Evolutionary conservation across 352 stramenopile species (phyloP).

Genomic region (Phytophthora pistaciae): DNA sequence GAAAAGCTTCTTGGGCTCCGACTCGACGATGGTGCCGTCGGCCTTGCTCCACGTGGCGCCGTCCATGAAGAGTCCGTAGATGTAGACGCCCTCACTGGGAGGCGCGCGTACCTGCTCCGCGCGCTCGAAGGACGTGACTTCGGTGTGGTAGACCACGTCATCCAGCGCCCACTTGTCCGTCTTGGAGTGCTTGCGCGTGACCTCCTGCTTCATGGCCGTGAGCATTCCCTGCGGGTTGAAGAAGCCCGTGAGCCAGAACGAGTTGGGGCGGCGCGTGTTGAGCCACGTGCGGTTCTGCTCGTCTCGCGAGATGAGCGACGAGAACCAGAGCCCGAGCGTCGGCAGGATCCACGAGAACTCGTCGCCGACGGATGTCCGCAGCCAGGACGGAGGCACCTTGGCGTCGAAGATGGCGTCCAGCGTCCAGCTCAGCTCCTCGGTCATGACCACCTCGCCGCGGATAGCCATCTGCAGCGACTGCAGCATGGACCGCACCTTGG

Average conservation of each 20-base stretch:
- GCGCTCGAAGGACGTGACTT: slow-evolving; percentile 96
- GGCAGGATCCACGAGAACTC: slow-evolving; percentile 98
- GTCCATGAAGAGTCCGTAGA: slow-evolving; percentile 98
- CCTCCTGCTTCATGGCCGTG: slow-evolving; percentile 99
- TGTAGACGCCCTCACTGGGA: slow-evolving; percentile 96
- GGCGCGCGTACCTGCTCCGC: slow-evolving; percentile 90
- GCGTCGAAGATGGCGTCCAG: slow-evolving; percentile 97
- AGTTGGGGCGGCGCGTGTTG: slow-evolving; percentile 94
- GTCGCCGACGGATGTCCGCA: slow-evolving; percentile 96
- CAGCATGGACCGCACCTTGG: slow-evolving; percentile 96
- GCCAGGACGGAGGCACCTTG: slow-evolving; percentile 95
- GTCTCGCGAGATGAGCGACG: slow-evolving; percentile 95
- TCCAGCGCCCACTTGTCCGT: slow-evolving; percentile 98
- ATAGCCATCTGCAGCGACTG: slow-evolving; percentile 97
- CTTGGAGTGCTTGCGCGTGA: slow-evolving; percentile 97
- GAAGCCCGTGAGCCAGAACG: slow-evolving; percentile 98
- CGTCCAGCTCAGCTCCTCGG: slow-evolving; percentile 95
- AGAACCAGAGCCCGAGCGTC: slow-evolving; percentile 98
- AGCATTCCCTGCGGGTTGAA: slow-evolving; percentile 99
- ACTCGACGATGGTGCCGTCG: slow-evolving; percentile 95
- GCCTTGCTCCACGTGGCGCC: slow-evolving; percentile 96
- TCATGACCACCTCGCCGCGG: slow-evolving; percentile 98
- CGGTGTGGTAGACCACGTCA: slow-evolving; percentile 98
- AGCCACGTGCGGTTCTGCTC: slow-evolving; percentile 97
- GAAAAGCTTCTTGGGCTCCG: slow-evolving; percentile 97